These are phyloP conservation scores for Linderniella brevidens DNA, from an alignment of 257 asterid species.

Conservation along the genomic window DNA sequence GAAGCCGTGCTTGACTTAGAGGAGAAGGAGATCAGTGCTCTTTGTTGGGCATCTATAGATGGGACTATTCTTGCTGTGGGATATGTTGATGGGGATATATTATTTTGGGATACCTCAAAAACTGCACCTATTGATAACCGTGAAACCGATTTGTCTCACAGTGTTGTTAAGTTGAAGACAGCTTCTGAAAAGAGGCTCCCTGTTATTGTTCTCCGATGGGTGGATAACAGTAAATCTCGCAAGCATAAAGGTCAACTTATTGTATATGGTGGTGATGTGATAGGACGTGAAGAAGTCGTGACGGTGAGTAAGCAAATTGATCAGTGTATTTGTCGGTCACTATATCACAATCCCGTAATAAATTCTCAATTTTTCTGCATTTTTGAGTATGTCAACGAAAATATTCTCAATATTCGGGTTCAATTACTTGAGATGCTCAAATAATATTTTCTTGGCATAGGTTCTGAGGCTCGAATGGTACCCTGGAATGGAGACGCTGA, in stretches of 20 bases:
- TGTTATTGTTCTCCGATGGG: conserved; percentile 67
- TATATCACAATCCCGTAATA: too few species aligned
- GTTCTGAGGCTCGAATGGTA: conserved; percentile 71
- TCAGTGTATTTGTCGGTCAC: too few species aligned
- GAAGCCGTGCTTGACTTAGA: conserved; percentile 29
- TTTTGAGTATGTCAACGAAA: too few species aligned
- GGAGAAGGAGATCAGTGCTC: conserved; percentile 75
- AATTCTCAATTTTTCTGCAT: too few species aligned
- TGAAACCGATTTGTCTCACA: conserved; percentile 25
- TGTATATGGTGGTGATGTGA: conserved; percentile 85
- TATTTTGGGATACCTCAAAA: conserved; percentile 54
- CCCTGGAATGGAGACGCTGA: conserved; percentile 56
- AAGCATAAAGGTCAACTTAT: conserved; percentile 56
- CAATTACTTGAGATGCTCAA: too few species aligned
- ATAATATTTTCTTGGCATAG: conserved; percentile 6
- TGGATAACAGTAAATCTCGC: conserved; percentile 35
- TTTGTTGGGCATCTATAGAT: conserved; percentile 82
- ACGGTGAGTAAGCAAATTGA: conserved; percentile 45
- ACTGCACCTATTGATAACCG: neutral
- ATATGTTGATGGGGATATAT: conserved; percentile 77
- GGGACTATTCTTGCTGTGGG: conserved; percentile 82
- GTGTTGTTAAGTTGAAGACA: conserved; percentile 63
- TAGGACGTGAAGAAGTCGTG: conserved; percentile 70
- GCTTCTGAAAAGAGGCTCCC: conserved; percentile 81
- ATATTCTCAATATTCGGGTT: too few species aligned